Conservation (phyloP, 1,284 basidiomycete species). For the Papiliotrema laurentii region DNA sequence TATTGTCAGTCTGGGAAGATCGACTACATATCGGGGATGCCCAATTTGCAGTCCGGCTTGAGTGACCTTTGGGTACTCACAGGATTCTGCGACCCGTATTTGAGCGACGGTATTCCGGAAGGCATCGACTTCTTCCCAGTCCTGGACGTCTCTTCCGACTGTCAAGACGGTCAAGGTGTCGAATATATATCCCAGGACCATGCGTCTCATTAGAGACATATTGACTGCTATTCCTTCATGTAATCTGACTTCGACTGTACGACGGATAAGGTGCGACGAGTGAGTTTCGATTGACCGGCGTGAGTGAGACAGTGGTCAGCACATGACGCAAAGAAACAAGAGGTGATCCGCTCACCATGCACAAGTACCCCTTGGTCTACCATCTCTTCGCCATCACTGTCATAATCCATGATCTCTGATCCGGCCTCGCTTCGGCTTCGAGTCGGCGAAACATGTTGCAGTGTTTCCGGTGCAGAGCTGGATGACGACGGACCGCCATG, state of each 20-base stretch:
- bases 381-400: conserved; percentile 1
- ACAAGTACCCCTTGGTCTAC: conserved; percentile 13
- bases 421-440: too few relatives aligned
- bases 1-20: too few relatives aligned
- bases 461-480: too few relatives aligned
- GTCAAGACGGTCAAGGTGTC: conserved; percentile 55
- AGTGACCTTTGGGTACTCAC: conserved; percentile 43
- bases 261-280: not conserved
- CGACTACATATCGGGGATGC: too few relatives aligned
- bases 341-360: conserved; percentile 16
- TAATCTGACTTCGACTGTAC: not conserved
- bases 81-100: conserved; percentile 65
- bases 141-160: conserved; percentile 20
- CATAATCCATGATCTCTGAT: conserved; percentile 8
- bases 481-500: not conserved
- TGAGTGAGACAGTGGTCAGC: not conserved
- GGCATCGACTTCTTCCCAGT: conserved; percentile 54
- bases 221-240: conserved; percentile 52
- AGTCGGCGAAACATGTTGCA: not conserved
- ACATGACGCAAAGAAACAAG: not conserved
- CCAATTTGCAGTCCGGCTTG: conserved; percentile 1
- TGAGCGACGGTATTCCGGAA: conserved; percentile 70
- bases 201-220: conserved; percentile 64
- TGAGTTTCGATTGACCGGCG: not conserved
- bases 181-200: conserved; percentile 60